These are phyloP conservation scores for Blastomyces parvus DNA, from an alignment of 2,329 filamentous ascomycete species.

Conservation along the genomic window DNA sequence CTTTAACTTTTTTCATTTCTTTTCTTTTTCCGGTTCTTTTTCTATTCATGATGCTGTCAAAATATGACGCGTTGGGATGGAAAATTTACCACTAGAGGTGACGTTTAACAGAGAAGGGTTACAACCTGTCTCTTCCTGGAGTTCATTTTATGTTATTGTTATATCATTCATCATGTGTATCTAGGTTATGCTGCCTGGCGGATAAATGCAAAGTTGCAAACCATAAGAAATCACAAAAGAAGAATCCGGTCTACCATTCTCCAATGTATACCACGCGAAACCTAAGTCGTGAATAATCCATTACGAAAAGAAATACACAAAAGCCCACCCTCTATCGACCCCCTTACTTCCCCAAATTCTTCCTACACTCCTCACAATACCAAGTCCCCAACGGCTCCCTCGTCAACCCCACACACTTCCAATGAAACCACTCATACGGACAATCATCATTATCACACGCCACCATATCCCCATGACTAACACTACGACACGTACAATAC, in stretches of 20 bases:
- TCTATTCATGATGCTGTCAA: not conserved
- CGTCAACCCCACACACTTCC: conserved; percentile 53
- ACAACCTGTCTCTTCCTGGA: not conserved
- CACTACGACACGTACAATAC: conserved; percentile 57
- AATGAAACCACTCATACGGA: conserved; percentile 58
- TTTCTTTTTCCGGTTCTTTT: too few relatives aligned
- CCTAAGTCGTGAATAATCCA: not conserved
- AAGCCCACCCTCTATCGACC: not conserved
- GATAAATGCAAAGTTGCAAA: not conserved
- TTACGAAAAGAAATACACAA: not conserved
- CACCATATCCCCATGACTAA: conserved; percentile 58
- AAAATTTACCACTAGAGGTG: not conserved
- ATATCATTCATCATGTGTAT: not conserved
- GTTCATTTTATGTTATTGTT: not conserved
- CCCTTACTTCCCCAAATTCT: conserved; percentile 29
- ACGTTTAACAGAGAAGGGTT: too few relatives aligned
- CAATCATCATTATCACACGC: conserved; percentile 58
- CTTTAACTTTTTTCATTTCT: not conserved
- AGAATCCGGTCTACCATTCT: not conserved
- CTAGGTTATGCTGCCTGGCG: not conserved
- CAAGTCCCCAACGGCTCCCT: conserved; percentile 50
- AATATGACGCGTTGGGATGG: not conserved
- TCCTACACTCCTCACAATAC: conserved; percentile 47
- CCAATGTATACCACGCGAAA: not conserved
- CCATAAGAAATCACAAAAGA: not conserved